Conservation (phyloP, 306 rosid species). For the Vigna mungo region DNA sequence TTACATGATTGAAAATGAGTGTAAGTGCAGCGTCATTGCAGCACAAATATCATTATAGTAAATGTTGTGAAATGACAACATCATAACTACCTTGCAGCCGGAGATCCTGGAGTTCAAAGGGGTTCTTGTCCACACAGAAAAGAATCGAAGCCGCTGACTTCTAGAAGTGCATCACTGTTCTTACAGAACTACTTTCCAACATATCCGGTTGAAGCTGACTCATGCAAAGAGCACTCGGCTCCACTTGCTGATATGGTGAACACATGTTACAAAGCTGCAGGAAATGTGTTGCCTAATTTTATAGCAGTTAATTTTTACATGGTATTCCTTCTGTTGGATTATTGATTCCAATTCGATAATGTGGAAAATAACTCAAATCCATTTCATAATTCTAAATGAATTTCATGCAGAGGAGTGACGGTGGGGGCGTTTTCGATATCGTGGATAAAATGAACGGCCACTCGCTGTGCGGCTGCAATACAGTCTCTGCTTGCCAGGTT, state of each 20-base stretch:
- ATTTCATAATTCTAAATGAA: constrained; percentile 43
- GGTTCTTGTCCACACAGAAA: constrained; percentile 82
- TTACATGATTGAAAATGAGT: constrained; percentile 91
- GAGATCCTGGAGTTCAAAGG: constrained; percentile 84
- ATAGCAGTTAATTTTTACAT: constrained; percentile 94
- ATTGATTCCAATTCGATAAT: constrained; percentile 12
- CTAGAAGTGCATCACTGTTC: constrained; percentile 78
- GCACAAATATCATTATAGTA: constrained; percentile 17
- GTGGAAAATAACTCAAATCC: constrained; percentile 19
- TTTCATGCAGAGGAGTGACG: constrained; percentile 90
- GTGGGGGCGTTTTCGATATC: constrained; percentile 88
- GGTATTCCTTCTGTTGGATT: constrained; percentile 57
- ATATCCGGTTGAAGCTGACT: constrained; percentile 83
- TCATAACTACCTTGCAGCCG: constrained; percentile 68
- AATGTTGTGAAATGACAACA: constrained; percentile 23
- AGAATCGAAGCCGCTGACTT: constrained; percentile 78
- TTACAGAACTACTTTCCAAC: constrained; percentile 89
- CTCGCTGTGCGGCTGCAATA: constrained; percentile 79
- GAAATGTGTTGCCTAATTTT: constrained; percentile 79
- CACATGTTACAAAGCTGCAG: constrained; percentile 91
- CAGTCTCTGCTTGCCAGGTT: constrained; percentile 90
- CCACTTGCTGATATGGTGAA: constrained; percentile 80
- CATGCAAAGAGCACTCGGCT: constrained; percentile 93
- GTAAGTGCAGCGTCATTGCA: constrained; percentile 55
- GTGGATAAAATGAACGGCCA: constrained; percentile 84